Evolutionary conservation across 2,329 filamentous ascomycete genomes (phyloP), one percentile per base, ranked within the genome.

Genomic region (Phyllosticta citrichinensis): DNA sequence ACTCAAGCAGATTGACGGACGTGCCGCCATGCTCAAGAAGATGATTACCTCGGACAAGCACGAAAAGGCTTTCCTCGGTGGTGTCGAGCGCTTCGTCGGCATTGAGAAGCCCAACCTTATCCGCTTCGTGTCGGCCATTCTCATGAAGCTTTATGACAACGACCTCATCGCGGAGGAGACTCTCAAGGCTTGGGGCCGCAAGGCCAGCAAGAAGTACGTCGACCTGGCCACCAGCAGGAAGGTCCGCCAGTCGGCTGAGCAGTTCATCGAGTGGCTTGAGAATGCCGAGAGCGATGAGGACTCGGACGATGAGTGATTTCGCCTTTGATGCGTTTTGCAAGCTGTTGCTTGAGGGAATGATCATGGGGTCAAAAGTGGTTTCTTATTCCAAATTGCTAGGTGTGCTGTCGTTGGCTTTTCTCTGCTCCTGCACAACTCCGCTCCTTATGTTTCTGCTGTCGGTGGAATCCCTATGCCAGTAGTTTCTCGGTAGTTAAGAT

Each of bases 191-290:
- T 99, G 94, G 93, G 93, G 92, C 66, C 83, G 84, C 72, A 96
- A 94, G 82, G 91, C 93, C 63, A 96, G 91, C 84, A 97, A 96
- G 87, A 97, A 97, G 81, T 97, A 97, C 74, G 89, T 95, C 68
- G 93, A 97, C 73, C 77, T 95, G 63, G 74, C 87, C 63, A 92
- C 86, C 64, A 96, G 91, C 79, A 93, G 91, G 82, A 96, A 95
- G 83, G 91, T 97, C 65, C 91, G 92, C 79, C 93, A 95, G 81
- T 88, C 90, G 66, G 91, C 94, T 59, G 89, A 95, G 80, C 87
- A 89, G 65, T 99, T 99, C 83, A 82, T 97, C 71, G 88, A 86
- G 69, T 97, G 92, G 93, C 90, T 97, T 62, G 85, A 90, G 68
- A 90, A 88, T 76, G 92, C 92, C 59, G 88, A 92, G 74, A 84